Base-by-base conservation (phyloP, 805 yeast genomes). In the Schizosaccharomyces japonicus region DNA sequence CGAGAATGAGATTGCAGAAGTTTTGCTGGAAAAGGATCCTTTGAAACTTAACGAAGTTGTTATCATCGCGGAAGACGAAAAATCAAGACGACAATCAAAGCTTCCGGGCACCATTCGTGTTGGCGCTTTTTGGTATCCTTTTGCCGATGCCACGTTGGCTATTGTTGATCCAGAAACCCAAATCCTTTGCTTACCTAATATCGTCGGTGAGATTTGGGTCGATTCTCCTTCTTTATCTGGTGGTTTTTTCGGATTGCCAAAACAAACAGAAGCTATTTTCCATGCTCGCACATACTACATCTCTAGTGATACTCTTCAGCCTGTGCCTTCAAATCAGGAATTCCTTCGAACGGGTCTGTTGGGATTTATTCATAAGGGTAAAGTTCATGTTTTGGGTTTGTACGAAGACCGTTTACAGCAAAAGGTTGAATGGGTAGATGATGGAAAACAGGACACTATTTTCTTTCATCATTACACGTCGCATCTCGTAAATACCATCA, bases 141-240 rank as follows among this genome's bases (percentile, higher is more conserved):
- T 90, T 1, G 95, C 95, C 0, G 95, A 87, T 63, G 87, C 95
- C 0, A 81, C 93, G 0, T 60, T 87, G 29, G 95, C 95, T 0
- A 73, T 90, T 27, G 96, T 90, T 0, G 84, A 92, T 58, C 96
- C 96, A 0, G 96, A 90, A 51, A 82, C 87, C 50, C 71, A 77
- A 32, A 66, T 76, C 1, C 63, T 90, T 15, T 80, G 82, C 3
- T 74, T 76, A 2, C 77, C 71, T 45, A 72, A 80, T 56, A 82
- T 79, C 52, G 81, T 90, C 13, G 98, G 98, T 26, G 99, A 90
- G 60, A 77, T 90, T 30, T 90, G 96, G 96, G 80, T 90, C n/a
- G 95, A 85, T 56, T 78, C 92, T 39, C 87, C 87, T 1, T 80
- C 92, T 51, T 63, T 90, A 5, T 77, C 93, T 1, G 95, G 94